Percentiles rank a stretch among this genome's conserved stretches.
These are phyloP conservation scores for Entophlyctis luteolus DNA, from an alignment of 192 early-diverging fungal genomes.

Conservation along the genomic window DNA sequence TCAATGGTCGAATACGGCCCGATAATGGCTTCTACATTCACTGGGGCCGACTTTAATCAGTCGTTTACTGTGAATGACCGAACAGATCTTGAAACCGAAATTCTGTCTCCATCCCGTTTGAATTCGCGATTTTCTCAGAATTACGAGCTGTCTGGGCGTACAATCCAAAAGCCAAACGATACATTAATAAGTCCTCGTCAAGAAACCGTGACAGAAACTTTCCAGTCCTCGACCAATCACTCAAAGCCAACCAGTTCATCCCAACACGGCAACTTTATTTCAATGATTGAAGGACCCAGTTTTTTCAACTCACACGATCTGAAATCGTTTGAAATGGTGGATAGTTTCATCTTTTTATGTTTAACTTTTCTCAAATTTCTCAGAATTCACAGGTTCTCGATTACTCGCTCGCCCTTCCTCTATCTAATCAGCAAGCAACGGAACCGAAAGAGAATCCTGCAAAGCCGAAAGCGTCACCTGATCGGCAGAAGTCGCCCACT, in stretches of 20 bases:
- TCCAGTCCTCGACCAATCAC: too few species aligned
- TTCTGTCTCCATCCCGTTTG: too few species aligned
- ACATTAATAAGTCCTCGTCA: too few species aligned
- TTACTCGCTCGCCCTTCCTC: slow-evolving; percentile 14
- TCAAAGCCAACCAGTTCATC: too few species aligned
- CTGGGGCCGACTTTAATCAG: slow-evolving; percentile 25
- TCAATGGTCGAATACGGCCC: slow-evolving; percentile 43
- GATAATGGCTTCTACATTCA: neutral
- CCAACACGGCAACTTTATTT: neutral
- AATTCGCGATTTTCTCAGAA: too few species aligned
- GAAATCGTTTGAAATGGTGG: slow-evolving; percentile 34
- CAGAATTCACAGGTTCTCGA: slow-evolving; percentile 12
- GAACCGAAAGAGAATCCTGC: neutral
- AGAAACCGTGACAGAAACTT: too few species aligned
- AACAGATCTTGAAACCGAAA: too few species aligned
- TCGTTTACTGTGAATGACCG: slow-evolving; percentile 17
- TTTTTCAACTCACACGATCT: slow-evolving; percentile 23
- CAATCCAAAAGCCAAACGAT: too few species aligned
- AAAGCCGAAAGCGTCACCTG: too few species aligned
- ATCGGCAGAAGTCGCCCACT: too few species aligned
- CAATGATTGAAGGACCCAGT: slow-evolving; percentile 10
- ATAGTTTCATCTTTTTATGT: neutral
- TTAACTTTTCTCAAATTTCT: slow-evolving; percentile 5
- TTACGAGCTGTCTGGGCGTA: too few species aligned
- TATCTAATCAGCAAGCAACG: neutral